Evolutionary conservation across 1,284 basidiomycete genomes (phyloP), one percentile per base, ranked within the genome.

Genomic region (Apiotrichum brassicae): DNA sequence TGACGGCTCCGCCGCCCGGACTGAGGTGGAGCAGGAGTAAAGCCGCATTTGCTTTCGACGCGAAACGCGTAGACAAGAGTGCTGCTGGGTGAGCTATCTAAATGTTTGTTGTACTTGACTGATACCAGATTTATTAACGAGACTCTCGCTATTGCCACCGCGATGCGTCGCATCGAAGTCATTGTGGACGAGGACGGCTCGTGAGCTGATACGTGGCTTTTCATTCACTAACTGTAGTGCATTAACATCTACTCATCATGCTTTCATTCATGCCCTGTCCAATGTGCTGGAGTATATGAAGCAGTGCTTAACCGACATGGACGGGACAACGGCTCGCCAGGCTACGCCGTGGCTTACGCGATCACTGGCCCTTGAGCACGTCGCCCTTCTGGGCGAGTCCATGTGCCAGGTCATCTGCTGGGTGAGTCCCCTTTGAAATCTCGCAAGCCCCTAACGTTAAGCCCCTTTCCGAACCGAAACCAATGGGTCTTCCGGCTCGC

Each of bases 231-330:
- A 42, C 19, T 2, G 0, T 42, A 71, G 69, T 11, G 60, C 63
- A 0, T 43, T 67, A 18, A 70, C 69, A 0, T 62, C 68, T 0
- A 71, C 69, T 0, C 69, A 71, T 51, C 70, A 71, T 39, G 68
- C 69, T 1, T 54, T 72, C 0, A 48, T 69, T 12, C 59, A 69
- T 48, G 62, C 61, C 5, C 48, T 69, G 3, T 63, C 63, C 38
- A 65, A 63, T 1, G 62, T 66, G 25, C 45, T 71, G 11, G 63
- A 63, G 1, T 65, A 61, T 47, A 53, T 70, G 48, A 64, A 63
- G 42, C 56, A 63, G 20, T 55, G 59, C 3, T 51, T 70, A 4
- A 48, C 59, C 1, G 32, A 42, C 18, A 42, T 42, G 40, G 40
- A 42, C 18, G 40, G 28, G 40, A 54, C 20, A 23, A 34, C 2